Base-by-base conservation (phyloP, 2,329 filamentous ascomycete genomes). In the Cryphonectria radicalis region DNA sequence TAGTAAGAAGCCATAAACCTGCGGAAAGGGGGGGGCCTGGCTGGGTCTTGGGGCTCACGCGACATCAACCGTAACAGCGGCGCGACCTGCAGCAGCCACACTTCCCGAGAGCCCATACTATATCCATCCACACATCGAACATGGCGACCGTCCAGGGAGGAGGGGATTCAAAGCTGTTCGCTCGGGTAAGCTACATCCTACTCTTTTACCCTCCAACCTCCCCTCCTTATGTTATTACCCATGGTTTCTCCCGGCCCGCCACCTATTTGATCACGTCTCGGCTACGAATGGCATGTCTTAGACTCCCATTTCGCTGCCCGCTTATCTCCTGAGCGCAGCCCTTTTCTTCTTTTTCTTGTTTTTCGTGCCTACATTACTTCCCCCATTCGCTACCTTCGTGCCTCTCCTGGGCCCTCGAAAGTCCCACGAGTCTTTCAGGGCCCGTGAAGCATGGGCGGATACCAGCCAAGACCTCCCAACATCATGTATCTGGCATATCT, bases 151-250 rank as follows among this genome's bases (percentile, higher is more conserved):
- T 85, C 73, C 84, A 85, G 74, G 84, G 90, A 82, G 93, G 93
- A 84, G 94, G 96, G 84, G 96, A 98, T 90, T 97, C 96, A 85
- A 98, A 98, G 90, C 91, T 99, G 85, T 99, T 99, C 87, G 95
- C 96, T 82, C 91, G 96, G 87, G 96, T 99, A 89, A 87, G 87
- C 82, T 70, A 73, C 74, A 63, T 64, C 14, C 71, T 63, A 67
- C 32, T 66, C 65, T 67, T 60, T 57, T 64, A 40, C 13, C 43
- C 37, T 62, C 70, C 53, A 55, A 63, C n/a, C 43, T 50, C 37
- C 64, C 65, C 65, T 65, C 55, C 35, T 57, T 10, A 43, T 55
- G 59, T 43, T 32, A 40, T 64, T 19, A 60, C 63, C 22, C 22
- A 35, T 64, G 67, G 65, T 68, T 14, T 69, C 46, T 65, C 40